Conservation (phyloP, 176 grass and related monocot genomes). For the Ensete glaucum region DNA sequence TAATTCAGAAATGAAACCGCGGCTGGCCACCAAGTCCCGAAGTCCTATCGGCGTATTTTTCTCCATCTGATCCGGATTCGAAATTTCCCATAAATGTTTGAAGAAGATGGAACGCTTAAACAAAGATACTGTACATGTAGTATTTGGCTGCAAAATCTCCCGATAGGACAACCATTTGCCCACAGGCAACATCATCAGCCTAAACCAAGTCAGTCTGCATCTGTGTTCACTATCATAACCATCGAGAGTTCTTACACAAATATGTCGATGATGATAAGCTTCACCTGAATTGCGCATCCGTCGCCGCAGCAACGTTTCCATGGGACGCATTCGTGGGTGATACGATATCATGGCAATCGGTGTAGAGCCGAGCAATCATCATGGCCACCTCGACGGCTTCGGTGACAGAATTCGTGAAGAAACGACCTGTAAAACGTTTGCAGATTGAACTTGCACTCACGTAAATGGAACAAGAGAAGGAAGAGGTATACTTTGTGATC, state of each 20-base stretch:
- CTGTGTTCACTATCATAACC: too few species aligned
- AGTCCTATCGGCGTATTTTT: constrained; percentile 86
- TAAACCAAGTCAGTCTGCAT: too few species aligned
- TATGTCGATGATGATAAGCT: neutral
- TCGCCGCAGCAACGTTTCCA: constrained; percentile 82
- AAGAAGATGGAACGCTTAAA: neutral
- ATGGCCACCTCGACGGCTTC: constrained; percentile 86
- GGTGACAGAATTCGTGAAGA: constrained; percentile 95
- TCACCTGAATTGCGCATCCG: constrained; percentile 69
- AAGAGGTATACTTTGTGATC: constrained; percentile 55
- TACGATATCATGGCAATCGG: constrained; percentile 76
- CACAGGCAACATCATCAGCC: too few species aligned
- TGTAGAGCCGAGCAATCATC: constrained; percentile 88
- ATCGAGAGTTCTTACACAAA: too few species aligned
- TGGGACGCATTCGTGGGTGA: constrained; percentile 88
- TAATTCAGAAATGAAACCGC: constrained; percentile 92
- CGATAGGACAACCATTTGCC: too few species aligned
- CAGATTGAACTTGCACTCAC: neutral
- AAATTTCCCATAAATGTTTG: constrained; percentile 14
- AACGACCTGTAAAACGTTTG: constrained; percentile 53
- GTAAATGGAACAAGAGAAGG: neutral
- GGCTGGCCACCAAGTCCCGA: constrained; percentile 68
- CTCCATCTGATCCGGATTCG: constrained; percentile 48
- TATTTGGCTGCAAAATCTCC: too few species aligned
- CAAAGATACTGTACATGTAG: too few species aligned